phyloP scores from a whole-genome alignment of 2,329 filamentous ascomycete genomes.

The Cadophora sp. region DNA sequence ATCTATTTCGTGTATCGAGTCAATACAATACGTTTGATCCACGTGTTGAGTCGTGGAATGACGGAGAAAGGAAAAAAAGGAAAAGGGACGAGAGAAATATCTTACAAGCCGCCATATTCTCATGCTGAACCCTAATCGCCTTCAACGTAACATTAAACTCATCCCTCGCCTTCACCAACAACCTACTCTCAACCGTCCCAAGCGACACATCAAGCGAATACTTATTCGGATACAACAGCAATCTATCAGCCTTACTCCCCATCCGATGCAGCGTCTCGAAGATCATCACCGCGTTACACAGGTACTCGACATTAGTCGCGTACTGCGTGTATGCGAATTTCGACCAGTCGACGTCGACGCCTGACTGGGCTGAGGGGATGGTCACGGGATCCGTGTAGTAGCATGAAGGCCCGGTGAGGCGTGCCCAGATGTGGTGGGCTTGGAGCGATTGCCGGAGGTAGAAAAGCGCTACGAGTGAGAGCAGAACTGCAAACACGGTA shows the following conservation, averaged over 20 bases:
- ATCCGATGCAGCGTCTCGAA: constrained; percentile 53
- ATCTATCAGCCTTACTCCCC: constrained; percentile 51
- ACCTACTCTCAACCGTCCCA: constrained; percentile 41
- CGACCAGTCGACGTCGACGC: constrained; percentile 48
- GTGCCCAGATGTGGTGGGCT: constrained; percentile 15
- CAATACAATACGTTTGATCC: too few relatives aligned
- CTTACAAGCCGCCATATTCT: constrained; percentile 47
- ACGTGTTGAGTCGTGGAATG: too few relatives aligned
- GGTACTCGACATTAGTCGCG: constrained; percentile 53
- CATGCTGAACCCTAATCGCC: constrained; percentile 50
- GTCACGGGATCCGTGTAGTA: constrained; percentile 23
- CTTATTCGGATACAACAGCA: constrained; percentile 53
- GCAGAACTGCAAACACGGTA: neutral
- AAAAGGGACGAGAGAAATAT: too few relatives aligned
- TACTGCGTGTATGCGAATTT: constrained; percentile 57
- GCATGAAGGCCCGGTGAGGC: constrained; percentile 28
- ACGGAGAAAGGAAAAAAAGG: too few relatives aligned
- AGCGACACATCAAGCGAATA: constrained; percentile 43
- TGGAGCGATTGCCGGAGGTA: neutral
- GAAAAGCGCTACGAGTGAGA: constrained; percentile 13
- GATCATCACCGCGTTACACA: constrained; percentile 59
- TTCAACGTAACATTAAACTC: constrained; percentile 53
- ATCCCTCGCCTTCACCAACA: constrained; percentile 52
- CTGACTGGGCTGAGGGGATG: neutral
- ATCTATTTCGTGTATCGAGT: constrained; percentile 8